A percentile compares a stretch with the other conserved stretches of the same genome.
phyloP scores from a whole-genome alignment of 768 basidiomycete genomes.

The Clitopilus hobsonii region DNA sequence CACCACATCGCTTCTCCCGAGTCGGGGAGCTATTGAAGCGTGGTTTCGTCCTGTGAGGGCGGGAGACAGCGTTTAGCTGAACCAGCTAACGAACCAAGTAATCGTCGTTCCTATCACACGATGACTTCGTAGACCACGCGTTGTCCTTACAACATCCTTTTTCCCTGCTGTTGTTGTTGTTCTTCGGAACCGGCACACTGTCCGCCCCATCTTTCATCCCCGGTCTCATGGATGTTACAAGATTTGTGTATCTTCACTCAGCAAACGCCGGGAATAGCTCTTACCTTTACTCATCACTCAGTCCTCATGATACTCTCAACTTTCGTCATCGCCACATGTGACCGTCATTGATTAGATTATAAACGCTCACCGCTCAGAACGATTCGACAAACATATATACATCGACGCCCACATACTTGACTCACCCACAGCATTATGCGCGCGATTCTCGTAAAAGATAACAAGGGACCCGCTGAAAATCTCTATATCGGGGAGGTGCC shows the following conservation, averaged over 20 bases:
- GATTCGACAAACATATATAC: not conserved
- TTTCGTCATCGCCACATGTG: not conserved
- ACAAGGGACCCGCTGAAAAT: constrained; percentile 69
- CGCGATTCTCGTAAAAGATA: constrained; percentile 74
- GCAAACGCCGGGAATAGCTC: not conserved
- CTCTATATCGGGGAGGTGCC: constrained; percentile 72
- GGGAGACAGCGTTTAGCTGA: too few relatives aligned
- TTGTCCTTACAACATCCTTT: not conserved
- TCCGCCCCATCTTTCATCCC: not conserved
- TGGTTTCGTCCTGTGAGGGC: too few relatives aligned
- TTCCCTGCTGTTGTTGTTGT: too few relatives aligned
- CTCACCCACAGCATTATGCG: constrained; percentile 44
- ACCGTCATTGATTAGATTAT: not conserved
- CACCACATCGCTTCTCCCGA: too few relatives aligned
- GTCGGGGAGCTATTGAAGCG: too few relatives aligned
- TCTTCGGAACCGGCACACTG: too few relatives aligned
- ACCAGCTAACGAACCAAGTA: not conserved
- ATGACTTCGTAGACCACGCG: not conserved
- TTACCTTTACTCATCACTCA: not conserved
- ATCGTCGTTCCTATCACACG: not conserved
- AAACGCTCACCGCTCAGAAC: not conserved
- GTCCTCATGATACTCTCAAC: not conserved
- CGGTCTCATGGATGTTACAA: not conserved
- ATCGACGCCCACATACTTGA: constrained; percentile 3
- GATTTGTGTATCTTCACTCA: not conserved